Evolutionary conservation across 352 stramenopile species (phyloP), one percentile per base, ranked within the genome.

Genomic region (Globisporangium spiculum): DNA sequence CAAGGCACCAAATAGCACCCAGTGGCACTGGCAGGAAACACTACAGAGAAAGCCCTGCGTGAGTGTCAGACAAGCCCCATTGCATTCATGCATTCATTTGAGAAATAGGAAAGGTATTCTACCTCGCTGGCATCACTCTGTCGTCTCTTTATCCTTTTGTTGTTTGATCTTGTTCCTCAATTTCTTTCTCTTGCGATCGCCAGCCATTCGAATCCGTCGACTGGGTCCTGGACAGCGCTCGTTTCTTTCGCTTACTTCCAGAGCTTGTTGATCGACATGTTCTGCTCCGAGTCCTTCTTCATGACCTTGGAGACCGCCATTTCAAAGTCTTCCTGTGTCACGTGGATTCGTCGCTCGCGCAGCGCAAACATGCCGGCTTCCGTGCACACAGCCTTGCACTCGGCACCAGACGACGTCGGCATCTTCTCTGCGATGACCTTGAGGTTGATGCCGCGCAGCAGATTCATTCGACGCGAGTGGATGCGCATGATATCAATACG

Each of bases 281-380:
- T 93, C 71, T 91, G 84, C 73, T 99, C 98, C 62, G 90, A 94
- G 73, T 99, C 98, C 86, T 99, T 99, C 97, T 99, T 99, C 97
- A 99, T 99, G 66, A 99, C 98, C 91, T 99, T 99, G 62, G 93
- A 98, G 27, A 99, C 97, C 12, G 98, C 97, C 97, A 99, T 99
- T 80, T 99, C 97, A 80, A 99, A 99, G 85, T 99, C 97, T 86
- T 99, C 97, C 77, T 99, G 98, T 30, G 98, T 99, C 27, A 99
- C 98, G 86, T 99, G 98, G 62, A 99, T 98, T 67, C 98, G 91
- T 70, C 98, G 91, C 86, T 99, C 98, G 70, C 98, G 88, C 50
- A 99, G 80, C n/a, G 98, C 98, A 89, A 99, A 99, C 98, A 99
- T 99, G 59, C 98, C 98, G 16, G 98, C 98, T 76, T 99, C 98